phyloP scores from a whole-genome alignment of 2,329 filamentous ascomycete species.

The Sporothrix euskadiensis region DNA sequence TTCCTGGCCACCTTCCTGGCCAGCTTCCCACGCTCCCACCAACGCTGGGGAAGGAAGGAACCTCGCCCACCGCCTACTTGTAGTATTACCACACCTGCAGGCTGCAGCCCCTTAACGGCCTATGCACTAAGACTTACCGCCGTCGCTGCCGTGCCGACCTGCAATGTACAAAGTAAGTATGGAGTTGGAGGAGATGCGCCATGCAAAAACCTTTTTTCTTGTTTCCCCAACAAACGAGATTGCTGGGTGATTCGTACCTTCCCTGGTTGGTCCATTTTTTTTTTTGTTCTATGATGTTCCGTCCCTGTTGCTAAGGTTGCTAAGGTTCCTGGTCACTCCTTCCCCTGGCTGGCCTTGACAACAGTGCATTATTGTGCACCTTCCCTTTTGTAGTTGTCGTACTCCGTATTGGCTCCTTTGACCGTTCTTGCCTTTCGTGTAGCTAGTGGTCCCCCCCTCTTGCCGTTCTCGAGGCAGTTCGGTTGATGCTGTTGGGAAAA shows the following conservation, averaged over 20 bases:
- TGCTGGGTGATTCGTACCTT: slow-evolving; percentile 30
- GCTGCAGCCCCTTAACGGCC: not conserved
- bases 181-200: not conserved
- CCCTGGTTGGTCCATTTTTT: slow-evolving; percentile 29
- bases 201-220: slow-evolving; percentile 13
- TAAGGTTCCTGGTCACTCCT: not conserved
- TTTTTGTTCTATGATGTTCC: slow-evolving; percentile 15
- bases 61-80: not conserved
- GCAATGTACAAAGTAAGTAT: not conserved
- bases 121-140: slow-evolving; percentile 14
- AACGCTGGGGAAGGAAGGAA: not conserved
- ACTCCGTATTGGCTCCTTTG: not conserved
- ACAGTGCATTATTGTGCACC: slow-evolving; percentile 18
- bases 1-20: not conserved
- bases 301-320: slow-evolving; percentile 14
- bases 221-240: slow-evolving; percentile 33
- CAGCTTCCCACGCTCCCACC: not conserved
- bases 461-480: not conserved
- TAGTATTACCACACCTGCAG: not conserved
- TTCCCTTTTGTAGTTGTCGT: slow-evolving; percentile 5
- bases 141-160: slow-evolving; percentile 22
- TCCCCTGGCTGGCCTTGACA: slow-evolving; percentile 7
- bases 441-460: not conserved
- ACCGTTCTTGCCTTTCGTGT: slow-evolving; percentile 20
- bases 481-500: slow-evolving; percentile 31